Conservation (phyloP, 257 asterid genomes). For the Phtheirospermum japonicum region DNA sequence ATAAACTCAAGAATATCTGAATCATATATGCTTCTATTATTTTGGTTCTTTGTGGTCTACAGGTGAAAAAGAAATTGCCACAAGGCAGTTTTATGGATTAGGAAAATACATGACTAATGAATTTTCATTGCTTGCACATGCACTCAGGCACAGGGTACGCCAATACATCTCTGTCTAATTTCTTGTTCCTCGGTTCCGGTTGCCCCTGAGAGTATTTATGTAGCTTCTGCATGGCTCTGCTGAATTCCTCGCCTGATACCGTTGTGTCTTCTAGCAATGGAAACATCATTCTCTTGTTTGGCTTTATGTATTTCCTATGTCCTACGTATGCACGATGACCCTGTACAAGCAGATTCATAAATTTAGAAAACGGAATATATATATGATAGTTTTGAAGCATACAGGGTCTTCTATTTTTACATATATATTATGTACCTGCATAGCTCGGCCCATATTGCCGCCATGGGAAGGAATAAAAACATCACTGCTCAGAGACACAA, state of each 20-base stretch:
- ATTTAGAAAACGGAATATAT: too few relatives aligned
- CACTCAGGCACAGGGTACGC: slow-evolving; percentile 75
- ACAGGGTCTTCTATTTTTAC: too few relatives aligned
- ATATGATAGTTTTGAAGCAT: too few relatives aligned
- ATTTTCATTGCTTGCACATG: slow-evolving; percentile 44
- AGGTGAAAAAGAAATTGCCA: too few relatives aligned
- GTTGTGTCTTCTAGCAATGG: slow-evolving; percentile 42
- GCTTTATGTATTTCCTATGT: slow-evolving; percentile 55
- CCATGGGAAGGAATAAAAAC: slow-evolving; percentile 64
- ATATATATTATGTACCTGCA: slow-evolving; percentile 42
- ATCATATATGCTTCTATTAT: too few relatives aligned
- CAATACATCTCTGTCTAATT: slow-evolving; percentile 52
- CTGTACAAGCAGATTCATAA: too few relatives aligned
- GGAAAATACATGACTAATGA: too few relatives aligned
- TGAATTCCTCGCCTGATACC: slow-evolving; percentile 42
- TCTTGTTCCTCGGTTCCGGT: slow-evolving; percentile 42
- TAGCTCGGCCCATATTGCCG: slow-evolving; percentile 66
- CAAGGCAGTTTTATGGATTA: too few relatives aligned
- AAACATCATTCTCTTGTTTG: slow-evolving; percentile 62
- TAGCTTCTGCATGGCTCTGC: slow-evolving; percentile 37
- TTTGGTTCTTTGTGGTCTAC: too few relatives aligned
- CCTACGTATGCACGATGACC: slow-evolving; percentile 69
- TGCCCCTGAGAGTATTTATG: slow-evolving; percentile 55
- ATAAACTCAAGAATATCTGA: too few relatives aligned
- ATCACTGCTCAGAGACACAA: slow-evolving; percentile 55